Evolutionary conservation across 257 asterid species (phyloP).

Genomic region (Dorcoceras hygrometricum): DNA sequence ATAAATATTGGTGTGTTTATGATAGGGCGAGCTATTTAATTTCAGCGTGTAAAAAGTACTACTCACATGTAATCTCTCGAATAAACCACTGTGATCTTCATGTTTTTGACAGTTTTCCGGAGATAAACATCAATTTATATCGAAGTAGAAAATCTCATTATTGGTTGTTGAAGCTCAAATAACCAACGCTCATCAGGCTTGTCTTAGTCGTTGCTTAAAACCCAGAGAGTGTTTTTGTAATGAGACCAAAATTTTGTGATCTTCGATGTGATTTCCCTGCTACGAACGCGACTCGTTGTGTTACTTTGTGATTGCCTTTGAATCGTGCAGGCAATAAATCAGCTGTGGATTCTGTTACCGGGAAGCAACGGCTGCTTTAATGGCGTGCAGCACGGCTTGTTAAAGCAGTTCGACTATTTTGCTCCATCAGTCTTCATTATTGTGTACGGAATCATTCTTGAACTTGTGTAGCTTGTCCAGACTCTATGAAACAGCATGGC

Average conservation of each 20-base stretch:
- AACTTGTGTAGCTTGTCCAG: neutral
- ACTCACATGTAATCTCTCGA: neutral
- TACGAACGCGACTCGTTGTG: neutral
- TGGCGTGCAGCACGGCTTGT: neutral
- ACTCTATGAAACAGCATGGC: neutral
- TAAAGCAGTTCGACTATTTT: neutral
- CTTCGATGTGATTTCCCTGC: neutral
- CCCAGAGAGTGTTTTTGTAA: neutral
- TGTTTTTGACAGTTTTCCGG: neutral
- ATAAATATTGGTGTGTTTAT: neutral
- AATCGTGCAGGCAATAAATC: constrained; percentile 62
- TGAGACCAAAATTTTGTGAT: no score
- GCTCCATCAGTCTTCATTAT: neutral
- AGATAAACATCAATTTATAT: no score
- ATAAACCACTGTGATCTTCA: neutral
- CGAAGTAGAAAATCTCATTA: no score
- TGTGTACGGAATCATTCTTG: no score
- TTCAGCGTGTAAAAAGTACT: neutral
- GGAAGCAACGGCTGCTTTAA: constrained; percentile 81
- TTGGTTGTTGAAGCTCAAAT: no score
- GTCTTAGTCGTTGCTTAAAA: neutral
- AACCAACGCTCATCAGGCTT: no score
- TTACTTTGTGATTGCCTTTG: neutral
- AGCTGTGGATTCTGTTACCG: constrained; percentile 79
- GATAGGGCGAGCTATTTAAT: neutral